These are phyloP conservation scores for Telopea speciosissima DNA, from an alignment of 177 flowering plant genomes.

Conservation along the genomic window DNA sequence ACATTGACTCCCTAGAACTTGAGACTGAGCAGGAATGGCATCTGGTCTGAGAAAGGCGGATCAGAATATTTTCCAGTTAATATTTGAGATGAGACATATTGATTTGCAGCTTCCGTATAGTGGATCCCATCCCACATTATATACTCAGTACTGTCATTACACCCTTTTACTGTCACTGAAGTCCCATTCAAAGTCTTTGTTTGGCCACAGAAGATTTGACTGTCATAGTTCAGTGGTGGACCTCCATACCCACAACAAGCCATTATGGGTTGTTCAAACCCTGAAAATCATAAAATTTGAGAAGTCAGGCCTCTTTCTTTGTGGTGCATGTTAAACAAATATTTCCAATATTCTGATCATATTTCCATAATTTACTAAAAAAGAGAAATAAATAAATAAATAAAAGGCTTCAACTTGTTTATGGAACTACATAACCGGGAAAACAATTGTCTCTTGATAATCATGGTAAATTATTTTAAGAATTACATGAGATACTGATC, in stretches of 20 bases:
- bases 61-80: conserved; percentile 75
- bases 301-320: neutral
- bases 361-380: too few species aligned
- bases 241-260: conserved; percentile 90
- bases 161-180: conserved; percentile 47
- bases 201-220: conserved; percentile 53
- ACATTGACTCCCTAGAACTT: conserved; percentile 38
- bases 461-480: neutral
- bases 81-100: conserved; percentile 57
- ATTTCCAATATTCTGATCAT: neutral
- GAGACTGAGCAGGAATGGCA: conserved; percentile 71
- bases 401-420: too few species aligned
- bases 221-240: conserved; percentile 62
- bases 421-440: too few species aligned
- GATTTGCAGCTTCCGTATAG: conserved; percentile 85
- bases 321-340: neutral
- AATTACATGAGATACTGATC: neutral
- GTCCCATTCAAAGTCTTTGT: conserved; percentile 53
- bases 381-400: too few species aligned
- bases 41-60: conserved; percentile 63
- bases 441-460: neutral
- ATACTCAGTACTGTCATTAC: conserved; percentile 51
- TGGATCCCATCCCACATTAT: conserved; percentile 87
- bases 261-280: conserved; percentile 62
- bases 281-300: conserved; percentile 31